A percentile compares a stretch with the other conserved stretches of the same genome.
Evolutionary conservation across 192 early-diverging fungal species (phyloP).

Genomic region (Diversispora eburnea): DNA sequence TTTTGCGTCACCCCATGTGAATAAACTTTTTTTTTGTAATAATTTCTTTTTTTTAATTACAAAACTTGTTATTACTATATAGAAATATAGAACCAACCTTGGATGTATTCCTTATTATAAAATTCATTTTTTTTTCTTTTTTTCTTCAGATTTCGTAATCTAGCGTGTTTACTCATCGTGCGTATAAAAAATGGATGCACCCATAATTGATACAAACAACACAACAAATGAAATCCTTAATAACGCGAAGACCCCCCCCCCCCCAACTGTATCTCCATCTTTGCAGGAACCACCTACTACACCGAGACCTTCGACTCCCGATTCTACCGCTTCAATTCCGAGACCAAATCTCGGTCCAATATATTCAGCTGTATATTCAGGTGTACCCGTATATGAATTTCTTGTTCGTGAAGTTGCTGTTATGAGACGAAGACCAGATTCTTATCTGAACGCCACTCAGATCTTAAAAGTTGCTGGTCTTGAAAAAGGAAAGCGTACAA

Average conservation of each 20-base stretch:
- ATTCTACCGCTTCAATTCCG: slow-evolving; percentile 23
- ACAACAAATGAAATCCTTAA: slow-evolving; percentile 10
- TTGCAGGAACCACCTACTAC: background rate
- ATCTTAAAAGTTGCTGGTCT: slow-evolving; percentile 88
- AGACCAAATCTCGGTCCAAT: slow-evolving; percentile 35
- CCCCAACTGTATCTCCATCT: background rate
- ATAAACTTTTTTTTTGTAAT: background rate
- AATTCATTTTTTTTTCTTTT: background rate
- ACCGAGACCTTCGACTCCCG: background rate
- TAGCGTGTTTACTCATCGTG: background rate
- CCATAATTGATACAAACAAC: background rate
- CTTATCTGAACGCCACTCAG: slow-evolving; percentile 87
- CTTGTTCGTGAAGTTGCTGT: slow-evolving; percentile 68
- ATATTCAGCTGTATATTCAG: slow-evolving; percentile 58
- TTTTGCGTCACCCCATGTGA: background rate
- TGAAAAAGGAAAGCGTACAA: slow-evolving; percentile 81
- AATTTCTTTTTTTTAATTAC: no score
- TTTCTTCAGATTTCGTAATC: background rate
- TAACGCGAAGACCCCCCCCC: slow-evolving; percentile 9
- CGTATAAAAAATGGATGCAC: slow-evolving; percentile 1
- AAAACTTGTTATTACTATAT: background rate
- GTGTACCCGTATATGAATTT: slow-evolving; percentile 77
- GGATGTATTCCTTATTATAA: no score
- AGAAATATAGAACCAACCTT: background rate
- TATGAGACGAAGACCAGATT: slow-evolving; percentile 78